Base-by-base conservation (phyloP, 768 basidiomycete species). In the Suillus americanus region DNA sequence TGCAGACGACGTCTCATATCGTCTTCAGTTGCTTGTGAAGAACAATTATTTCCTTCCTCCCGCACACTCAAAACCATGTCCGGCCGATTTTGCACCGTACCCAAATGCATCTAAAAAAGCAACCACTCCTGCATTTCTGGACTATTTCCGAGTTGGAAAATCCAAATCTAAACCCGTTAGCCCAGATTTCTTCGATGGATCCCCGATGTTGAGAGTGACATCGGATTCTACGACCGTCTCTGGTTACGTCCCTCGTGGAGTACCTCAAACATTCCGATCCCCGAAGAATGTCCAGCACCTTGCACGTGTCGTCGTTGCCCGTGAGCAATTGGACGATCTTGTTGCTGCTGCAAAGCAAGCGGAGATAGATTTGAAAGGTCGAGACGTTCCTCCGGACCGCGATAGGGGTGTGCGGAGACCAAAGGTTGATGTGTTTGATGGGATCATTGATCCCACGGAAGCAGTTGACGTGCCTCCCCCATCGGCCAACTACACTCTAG, bases 31-130 rank as follows among this genome's bases (percentile, higher is more conserved):
- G 61, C 85, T 95, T 46, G 89, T 95, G 62, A 91, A 89, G 74
- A 95, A 95, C 76, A 94, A 83, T 71, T 95, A 95, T 73, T 95
- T 92, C 72, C 86, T 95, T 43, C 93, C 93, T 4, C 94, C 93
- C 12, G 92, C 93, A 0, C 93, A 95, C 71, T 83, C 87, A 48
- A 95, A 95, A 71, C 93, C 93, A 2, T 85, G 85, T 12, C 84
- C 87, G 3, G 81, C 88, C 33, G 86, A 90, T 60, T 85, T 93
- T 65, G 82, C 85, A 20, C 74, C 80, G 2, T 73, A 72, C 48
- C 41, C 55, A 55, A 64, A 64, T 51, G 66, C 66, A 66, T 65
- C 79, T 37, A 78, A 81, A 64, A 90, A 86, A 74, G 81, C 80
- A 56, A 70, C 80, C 2, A 67, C 77, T 73, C 85, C 74, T 67